phyloP scores from a whole-genome alignment of 148 eudicot species.

The Rhododendron ferrugineum region DNA sequence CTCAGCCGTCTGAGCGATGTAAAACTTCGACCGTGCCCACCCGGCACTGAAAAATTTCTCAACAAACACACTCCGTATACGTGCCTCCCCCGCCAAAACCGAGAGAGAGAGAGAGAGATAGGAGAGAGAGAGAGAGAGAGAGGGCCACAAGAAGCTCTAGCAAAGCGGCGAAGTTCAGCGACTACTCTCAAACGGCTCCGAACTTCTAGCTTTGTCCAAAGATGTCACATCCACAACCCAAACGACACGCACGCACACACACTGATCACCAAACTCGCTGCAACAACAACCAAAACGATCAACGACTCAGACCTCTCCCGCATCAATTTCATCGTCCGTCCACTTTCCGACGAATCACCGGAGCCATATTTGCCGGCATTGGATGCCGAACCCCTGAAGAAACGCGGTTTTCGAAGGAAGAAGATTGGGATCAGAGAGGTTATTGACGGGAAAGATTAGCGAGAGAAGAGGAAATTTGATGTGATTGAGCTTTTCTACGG shows the following conservation, averaged over 20 bases:
- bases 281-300: neutral
- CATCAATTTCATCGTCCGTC: neutral
- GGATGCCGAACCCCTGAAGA: neutral
- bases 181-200: constrained; percentile 25
- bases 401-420: neutral
- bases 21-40: too few species aligned
- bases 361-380: neutral
- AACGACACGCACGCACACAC: neutral
- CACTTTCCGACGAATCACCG: neutral
- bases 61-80: too few species aligned
- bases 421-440: neutral
- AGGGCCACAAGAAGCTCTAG: constrained; percentile 30
- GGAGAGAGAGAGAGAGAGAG: constrained; percentile 14
- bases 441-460: neutral
- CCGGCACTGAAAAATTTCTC: too few species aligned
- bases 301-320: neutral
- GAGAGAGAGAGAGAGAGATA: too few species aligned
- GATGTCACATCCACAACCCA: constrained; percentile 7
- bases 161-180: constrained; percentile 18
- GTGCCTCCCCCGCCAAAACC: too few species aligned
- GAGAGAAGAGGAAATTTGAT: neutral
- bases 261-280: neutral
- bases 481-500: neutral
- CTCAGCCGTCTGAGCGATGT: too few species aligned
- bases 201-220: constrained; percentile 18